phyloP scores from a whole-genome alignment of 345 rosid genomes.

The Euphorbia tirucalli region DNA sequence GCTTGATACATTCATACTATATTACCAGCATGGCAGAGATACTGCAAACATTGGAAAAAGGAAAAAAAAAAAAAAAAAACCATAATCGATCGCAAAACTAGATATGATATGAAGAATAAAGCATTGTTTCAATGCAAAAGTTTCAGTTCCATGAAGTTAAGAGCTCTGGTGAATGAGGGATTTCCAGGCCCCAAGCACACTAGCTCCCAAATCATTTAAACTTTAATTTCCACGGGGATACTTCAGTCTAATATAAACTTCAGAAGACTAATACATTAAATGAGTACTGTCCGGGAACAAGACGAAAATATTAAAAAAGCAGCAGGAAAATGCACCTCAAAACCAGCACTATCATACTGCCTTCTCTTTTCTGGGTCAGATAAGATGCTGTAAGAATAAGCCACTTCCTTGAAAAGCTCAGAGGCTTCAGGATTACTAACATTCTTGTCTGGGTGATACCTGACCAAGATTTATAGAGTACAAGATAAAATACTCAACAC shows the following conservation, averaged over 20 bases:
- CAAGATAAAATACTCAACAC: neutral
- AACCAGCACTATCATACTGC: constrained; percentile 93
- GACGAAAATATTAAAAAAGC: neutral
- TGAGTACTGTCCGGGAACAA: neutral
- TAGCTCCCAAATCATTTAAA: neutral
- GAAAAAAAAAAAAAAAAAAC: too few relatives aligned
- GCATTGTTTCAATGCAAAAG: neutral
- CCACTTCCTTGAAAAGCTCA: constrained; percentile 94
- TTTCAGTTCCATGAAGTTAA: neutral
- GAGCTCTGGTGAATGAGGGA: neutral
- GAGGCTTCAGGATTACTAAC: constrained; percentile 93
- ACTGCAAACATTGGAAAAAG: neutral
- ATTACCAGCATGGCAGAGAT: neutral
- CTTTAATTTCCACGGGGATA: neutral
- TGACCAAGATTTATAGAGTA: constrained; percentile 24
- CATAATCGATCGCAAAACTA: neutral
- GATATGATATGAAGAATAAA: neutral
- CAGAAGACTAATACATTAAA: neutral
- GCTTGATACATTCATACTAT: neutral
- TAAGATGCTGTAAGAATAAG: constrained; percentile 93
- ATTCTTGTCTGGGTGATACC: constrained; percentile 99
- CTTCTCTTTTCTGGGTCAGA: constrained; percentile 98
- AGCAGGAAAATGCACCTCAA: constrained; percentile 58
- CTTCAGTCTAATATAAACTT: neutral
- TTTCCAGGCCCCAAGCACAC: neutral